These are phyloP conservation scores for Rhizopogon salebrosus DNA, from an alignment of 768 basidiomycete species.

Conservation along the genomic window DNA sequence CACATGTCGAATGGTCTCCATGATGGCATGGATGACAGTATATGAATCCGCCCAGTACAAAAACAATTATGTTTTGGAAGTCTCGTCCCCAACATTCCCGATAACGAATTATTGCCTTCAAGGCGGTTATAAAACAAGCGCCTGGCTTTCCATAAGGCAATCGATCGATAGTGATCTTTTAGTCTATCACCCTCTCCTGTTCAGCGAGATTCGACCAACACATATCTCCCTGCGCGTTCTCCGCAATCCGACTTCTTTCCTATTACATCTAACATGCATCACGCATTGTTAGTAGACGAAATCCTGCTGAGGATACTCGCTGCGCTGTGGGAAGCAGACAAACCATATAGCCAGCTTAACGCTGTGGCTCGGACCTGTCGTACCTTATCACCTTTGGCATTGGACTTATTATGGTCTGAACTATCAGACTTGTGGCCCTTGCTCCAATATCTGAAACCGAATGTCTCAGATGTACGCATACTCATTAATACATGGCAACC, in stretches of 20 bases:
- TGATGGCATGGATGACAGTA: not conserved
- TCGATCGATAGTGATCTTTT: not conserved
- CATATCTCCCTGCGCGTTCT: not conserved
- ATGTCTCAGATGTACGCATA: not conserved
- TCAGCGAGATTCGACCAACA: not conserved
- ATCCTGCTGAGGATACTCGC: not conserved
- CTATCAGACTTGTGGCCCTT: not conserved
- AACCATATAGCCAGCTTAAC: not conserved
- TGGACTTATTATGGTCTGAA: not conserved
- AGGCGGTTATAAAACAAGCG: not conserved
- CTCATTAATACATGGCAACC: not conserved
- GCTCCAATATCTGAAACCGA: not conserved
- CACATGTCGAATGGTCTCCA: not conserved
- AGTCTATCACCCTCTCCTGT: not conserved
- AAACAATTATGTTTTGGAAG: not conserved
- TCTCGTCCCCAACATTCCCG: not conserved
- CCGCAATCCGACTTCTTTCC: not conserved
- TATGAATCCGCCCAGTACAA: not conserved
- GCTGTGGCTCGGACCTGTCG: not conserved
- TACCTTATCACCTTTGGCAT: not conserved
- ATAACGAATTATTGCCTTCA: not conserved
- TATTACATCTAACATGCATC: not conserved
- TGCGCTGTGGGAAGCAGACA: not conserved
- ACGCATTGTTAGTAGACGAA: not conserved
- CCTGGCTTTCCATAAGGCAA: not conserved